Conservation (phyloP, 2,329 filamentous ascomycete species). For the Aspergillus sp. region DNA sequence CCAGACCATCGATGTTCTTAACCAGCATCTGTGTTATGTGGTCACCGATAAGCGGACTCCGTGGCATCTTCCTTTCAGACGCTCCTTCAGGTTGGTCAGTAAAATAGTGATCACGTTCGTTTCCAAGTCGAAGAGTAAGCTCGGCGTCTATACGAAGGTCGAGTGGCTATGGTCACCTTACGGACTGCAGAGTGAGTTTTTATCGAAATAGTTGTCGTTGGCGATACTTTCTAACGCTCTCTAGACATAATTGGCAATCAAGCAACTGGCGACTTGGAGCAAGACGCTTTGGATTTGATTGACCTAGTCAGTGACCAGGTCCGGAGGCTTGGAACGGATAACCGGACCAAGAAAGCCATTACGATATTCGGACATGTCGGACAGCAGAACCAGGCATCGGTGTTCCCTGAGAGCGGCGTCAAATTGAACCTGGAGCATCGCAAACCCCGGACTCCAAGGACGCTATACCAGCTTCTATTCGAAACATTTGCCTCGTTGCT, state of each 20-base stretch:
- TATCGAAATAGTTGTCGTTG: too few species aligned
- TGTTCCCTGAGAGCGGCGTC: conserved; percentile 26
- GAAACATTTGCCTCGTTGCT: conserved; percentile 64
- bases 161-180: conserved; percentile 66
- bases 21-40: conserved; percentile 64
- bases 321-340: conserved; percentile 36
- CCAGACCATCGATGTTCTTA: conserved; percentile 76
- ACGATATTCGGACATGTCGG: conserved; percentile 41
- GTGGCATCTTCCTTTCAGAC: conserved; percentile 78
- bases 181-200: conserved; percentile 34
- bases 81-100: conserved; percentile 69
- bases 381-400: conserved; percentile 31
- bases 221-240: conserved; percentile 5
- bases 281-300: conserved; percentile 39
- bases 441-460: conserved; percentile 51
- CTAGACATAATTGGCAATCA: conserved; percentile 49
- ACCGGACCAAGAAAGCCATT: conserved; percentile 40
- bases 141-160: conserved; percentile 79
- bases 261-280: conserved; percentile 60
- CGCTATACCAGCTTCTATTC: conserved; percentile 58
- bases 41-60: conserved; percentile 55
- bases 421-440: conserved; percentile 34
- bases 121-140: conserved; percentile 83
- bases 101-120: conserved; percentile 93
- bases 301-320: conserved; percentile 44